These are phyloP conservation scores for Venturia aucupariae DNA, from an alignment of 2,329 filamentous ascomycete species.

Conservation along the genomic window DNA sequence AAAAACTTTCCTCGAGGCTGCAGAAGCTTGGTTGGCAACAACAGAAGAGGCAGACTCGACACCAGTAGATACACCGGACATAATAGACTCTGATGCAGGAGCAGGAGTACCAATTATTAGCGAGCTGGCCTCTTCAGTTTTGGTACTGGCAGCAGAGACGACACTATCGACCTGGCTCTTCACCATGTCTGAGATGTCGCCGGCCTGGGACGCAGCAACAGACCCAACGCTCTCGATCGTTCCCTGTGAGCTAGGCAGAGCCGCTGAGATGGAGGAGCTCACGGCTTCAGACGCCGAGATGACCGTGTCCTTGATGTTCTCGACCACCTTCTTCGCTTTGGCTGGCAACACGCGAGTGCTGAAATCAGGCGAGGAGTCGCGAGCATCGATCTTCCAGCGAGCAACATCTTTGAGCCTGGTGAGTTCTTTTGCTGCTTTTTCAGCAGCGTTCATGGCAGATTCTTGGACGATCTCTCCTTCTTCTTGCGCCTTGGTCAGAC, in stretches of 20 bases:
- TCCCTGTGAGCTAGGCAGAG: background rate
- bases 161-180: constrained; percentile 15
- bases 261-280: constrained; percentile 2
- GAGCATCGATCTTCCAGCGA: constrained; percentile 69
- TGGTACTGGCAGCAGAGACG: constrained; percentile 20
- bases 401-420: constrained; percentile 73
- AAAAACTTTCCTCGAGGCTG: constrained; percentile 42
- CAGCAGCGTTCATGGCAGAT: constrained; percentile 70
- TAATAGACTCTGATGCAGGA: constrained; percentile 21
- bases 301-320: constrained; percentile 26
- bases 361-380: constrained; percentile 71
- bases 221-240: constrained; percentile 22
- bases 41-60: background rate
- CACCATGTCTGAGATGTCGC: background rate
- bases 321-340: constrained; percentile 37
- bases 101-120: constrained; percentile 9
- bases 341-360: constrained; percentile 55
- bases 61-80: constrained; percentile 12
- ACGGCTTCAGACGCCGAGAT: constrained; percentile 20
- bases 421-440: constrained; percentile 71
- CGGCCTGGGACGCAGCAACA: constrained; percentile 17
- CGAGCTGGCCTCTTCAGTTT: constrained; percentile 11
- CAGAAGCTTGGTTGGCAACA: constrained; percentile 11
- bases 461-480: constrained; percentile 63
- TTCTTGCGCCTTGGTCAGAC: constrained; percentile 57